Evolutionary conservation across 495 filamentous ascomycete genomes (phyloP).

Genomic region (Penicillium lividum): DNA sequence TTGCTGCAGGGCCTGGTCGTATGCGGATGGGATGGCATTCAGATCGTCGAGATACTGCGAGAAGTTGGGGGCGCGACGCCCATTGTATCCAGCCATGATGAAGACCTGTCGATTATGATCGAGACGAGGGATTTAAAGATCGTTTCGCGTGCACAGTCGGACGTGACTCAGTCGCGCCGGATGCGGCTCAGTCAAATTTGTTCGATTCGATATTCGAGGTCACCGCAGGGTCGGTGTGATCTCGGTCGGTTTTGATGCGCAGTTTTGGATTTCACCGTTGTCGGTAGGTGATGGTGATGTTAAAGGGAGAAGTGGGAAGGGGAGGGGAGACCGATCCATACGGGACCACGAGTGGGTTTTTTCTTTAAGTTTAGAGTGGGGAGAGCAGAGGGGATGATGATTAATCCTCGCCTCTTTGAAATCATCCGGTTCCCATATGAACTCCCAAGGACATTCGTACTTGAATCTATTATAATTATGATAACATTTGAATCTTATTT

Average conservation of each 20-base stretch:
- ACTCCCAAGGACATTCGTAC: neutral
- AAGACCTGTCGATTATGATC: neutral
- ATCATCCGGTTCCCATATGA: neutral
- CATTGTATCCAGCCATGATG: slow-evolving; percentile 67
- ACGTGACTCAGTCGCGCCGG: slow-evolving; percentile 24
- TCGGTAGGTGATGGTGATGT: slow-evolving; percentile 3
- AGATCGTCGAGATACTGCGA: slow-evolving; percentile 85
- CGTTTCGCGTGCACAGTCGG: neutral
- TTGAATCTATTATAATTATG: neutral
- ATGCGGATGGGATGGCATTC: slow-evolving; percentile 70
- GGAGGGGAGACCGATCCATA: slow-evolving; percentile 5
- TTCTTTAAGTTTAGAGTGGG: slow-evolving; percentile 16
- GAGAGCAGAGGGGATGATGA: slow-evolving; percentile 21
- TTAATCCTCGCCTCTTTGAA: slow-evolving; percentile 20
- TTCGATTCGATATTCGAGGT: neutral
- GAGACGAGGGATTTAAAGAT: neutral
- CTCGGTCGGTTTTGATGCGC: slow-evolving; percentile 1
- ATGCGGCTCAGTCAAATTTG: slow-evolving; percentile 21
- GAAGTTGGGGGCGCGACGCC: slow-evolving; percentile 76
- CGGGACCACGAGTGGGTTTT: slow-evolving; percentile 19
- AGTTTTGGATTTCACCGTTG: neutral
- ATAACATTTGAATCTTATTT: too few species aligned
- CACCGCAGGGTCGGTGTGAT: slow-evolving; percentile 2
- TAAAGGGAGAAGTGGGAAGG: slow-evolving; percentile 11
- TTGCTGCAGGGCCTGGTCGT: slow-evolving; percentile 62